Evolutionary conservation across 345 rosid genomes (phyloP), one percentile per base, ranked within the genome.

Genomic region (Moringa oleifera): DNA sequence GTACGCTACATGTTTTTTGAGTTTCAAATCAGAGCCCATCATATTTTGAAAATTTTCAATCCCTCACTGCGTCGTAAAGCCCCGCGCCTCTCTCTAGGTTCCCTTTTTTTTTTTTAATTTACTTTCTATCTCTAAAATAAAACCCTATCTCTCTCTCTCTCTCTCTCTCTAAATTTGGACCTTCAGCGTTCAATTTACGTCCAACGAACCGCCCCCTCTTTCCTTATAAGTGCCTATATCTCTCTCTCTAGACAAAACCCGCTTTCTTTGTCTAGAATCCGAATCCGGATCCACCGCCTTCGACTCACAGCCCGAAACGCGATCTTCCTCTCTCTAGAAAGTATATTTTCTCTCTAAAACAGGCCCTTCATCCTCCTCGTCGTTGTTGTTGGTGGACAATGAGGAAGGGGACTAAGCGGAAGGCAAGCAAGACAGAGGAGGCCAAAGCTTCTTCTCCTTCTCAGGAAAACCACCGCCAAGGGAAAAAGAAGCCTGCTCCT

Each of bases 391-490:
- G 19, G n/a, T 9, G 7, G 10, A 52, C 61, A 68, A 82, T 82
- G 84, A 82, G 23, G 73, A 79, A 75, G 47, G 80, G 78, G 61
- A 70, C 80, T 6, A 79, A 79, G 82, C 63, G 72, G 65, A 79
- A 59, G 71, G 75, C 68, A 18, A 70, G 24, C 70, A 68, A 70
- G n/a, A 72, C 66, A 37, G 74, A 60, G 1, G 73, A 63, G 3
- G 56, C 72, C 25, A 63, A 74, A 37, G 77, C 25, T 62, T 54
- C 59, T 55, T 61, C 70, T 20, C 41, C 63, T 25, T 70, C 69
- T 57, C 51, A 46, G 51, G 59, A 54, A 24, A 73, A 50, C 58
- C 62, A 55, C 69, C n/a, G n/a, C n/a, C n/a, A n/a, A n/a, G n/a
- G n/a, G n/a, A n/a, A n/a, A n/a, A n/a, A n/a, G n/a, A 72, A 84